Evolutionary conservation across 1,284 basidiomycete species (phyloP).

Genomic region (Leccinum subrobustum): DNA sequence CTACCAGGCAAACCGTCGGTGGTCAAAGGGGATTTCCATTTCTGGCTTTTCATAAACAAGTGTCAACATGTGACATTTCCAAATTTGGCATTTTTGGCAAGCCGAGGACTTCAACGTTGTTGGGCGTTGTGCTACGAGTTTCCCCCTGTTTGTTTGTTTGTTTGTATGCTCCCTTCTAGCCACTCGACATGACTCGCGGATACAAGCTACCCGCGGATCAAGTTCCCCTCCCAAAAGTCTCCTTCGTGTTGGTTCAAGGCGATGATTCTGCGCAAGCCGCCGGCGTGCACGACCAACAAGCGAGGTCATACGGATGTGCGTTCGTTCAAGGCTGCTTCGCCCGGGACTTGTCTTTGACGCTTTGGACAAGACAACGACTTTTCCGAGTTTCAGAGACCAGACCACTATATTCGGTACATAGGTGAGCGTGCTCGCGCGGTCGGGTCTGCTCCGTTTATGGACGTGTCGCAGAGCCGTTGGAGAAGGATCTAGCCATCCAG

Average conservation of each 20-base stretch:
- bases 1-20: background rate
- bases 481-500: slow-evolving; percentile 50
- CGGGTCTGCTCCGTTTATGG: too few relatives aligned
- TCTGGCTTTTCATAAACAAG: slow-evolving; percentile 14
- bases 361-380: slow-evolving; percentile 72
- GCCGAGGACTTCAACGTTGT: slow-evolving; percentile 9
- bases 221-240: slow-evolving; percentile 53
- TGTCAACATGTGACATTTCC: slow-evolving; percentile 13
- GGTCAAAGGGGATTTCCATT: slow-evolving; percentile 18
- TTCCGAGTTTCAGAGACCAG: slow-evolving; percentile 72
- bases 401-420: slow-evolving; percentile 89
- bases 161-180: slow-evolving; percentile 1
- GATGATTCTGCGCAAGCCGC: slow-evolving; percentile 53
- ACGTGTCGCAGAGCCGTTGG: too few relatives aligned
- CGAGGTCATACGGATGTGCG: slow-evolving; percentile 62
- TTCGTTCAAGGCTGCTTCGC: slow-evolving; percentile 13
- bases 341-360: slow-evolving; percentile 7
- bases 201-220: slow-evolving; percentile 36
- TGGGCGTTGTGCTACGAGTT: slow-evolving; percentile 3
- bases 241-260: slow-evolving; percentile 59
- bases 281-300: slow-evolving; percentile 53
- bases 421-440: slow-evolving; percentile 45
- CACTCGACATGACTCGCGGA: slow-evolving; percentile 36
- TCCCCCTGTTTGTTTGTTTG: slow-evolving; percentile 17
- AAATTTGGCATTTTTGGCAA: slow-evolving; percentile 17